A percentile compares a stretch with the other conserved stretches of the same genome.
phyloP scores from a whole-genome alignment of 768 basidiomycete genomes.

The Lepiota brunneoincarnata region DNA sequence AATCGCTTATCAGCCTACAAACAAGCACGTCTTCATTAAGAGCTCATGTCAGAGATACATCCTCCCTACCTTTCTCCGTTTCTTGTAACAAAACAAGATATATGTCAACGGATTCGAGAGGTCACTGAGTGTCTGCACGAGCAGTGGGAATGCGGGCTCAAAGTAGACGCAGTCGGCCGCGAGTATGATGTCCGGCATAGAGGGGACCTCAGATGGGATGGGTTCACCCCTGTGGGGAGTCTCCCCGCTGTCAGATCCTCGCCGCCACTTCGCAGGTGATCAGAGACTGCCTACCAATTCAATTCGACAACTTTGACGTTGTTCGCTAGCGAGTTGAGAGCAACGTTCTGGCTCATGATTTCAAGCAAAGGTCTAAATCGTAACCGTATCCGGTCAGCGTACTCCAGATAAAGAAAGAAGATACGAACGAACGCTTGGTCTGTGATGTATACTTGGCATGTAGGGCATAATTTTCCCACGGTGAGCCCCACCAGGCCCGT shows the following conservation, averaged over 20 bases:
- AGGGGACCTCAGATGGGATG: conserved; percentile 42
- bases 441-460: conserved; percentile 67
- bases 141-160: conserved; percentile 87
- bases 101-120: conserved; percentile 58
- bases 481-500: conserved; percentile 93
- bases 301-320: conserved; percentile 65
- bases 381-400: conserved; percentile 14
- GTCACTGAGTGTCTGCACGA: conserved; percentile 74
- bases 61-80: conserved; percentile 72
- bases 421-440: conserved; percentile 78
- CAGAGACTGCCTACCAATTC: conserved; percentile 62
- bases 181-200: conserved; percentile 64
- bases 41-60: background rate
- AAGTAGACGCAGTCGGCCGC: conserved; percentile 97
- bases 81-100: conserved; percentile 91
- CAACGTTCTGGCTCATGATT: conserved; percentile 77
- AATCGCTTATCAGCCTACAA: conserved; percentile 84
- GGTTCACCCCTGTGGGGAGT: conserved; percentile 71
- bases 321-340: conserved; percentile 55
- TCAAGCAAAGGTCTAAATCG: conserved; percentile 62
- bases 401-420: conserved; percentile 6
- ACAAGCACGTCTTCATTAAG: background rate
- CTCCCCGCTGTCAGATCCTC: conserved; percentile 12
- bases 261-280: conserved; percentile 1
- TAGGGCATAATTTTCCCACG: conserved; percentile 63